These are phyloP conservation scores for Calendula officinalis DNA, from an alignment of 129 eudicot genomes.

Conservation along the genomic window DNA sequence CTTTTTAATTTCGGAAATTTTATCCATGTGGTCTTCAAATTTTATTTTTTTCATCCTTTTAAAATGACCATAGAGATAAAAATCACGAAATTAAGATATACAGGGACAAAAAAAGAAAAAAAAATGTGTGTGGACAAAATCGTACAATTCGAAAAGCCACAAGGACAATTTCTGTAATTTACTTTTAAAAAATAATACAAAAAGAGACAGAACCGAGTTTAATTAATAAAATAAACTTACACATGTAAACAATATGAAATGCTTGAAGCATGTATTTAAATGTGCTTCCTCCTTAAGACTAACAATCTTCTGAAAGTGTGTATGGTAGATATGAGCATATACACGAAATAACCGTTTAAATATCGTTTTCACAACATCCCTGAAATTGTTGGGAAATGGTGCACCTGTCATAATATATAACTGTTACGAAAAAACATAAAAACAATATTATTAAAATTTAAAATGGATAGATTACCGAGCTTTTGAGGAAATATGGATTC, in stretches of 20 bases:
- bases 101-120: too few species aligned
- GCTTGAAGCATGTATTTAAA: constrained; percentile 93
- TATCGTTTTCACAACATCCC: constrained; percentile 87
- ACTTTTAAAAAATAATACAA: neutral
- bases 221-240: constrained; percentile 44
- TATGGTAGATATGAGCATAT: constrained; percentile 87
- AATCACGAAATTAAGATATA: too few species aligned
- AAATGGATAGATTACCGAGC: constrained; percentile 52
- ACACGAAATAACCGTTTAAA: constrained; percentile 91
- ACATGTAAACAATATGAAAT: constrained; percentile 83
- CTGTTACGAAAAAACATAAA: neutral
- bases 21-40: too few species aligned
- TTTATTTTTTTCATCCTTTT: too few species aligned
- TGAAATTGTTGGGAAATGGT: constrained; percentile 84
- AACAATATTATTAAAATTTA: neutral
- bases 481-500: constrained; percentile 87
- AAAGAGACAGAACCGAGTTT: neutral
- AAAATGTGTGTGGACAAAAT: too few species aligned
- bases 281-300: constrained; percentile 94
- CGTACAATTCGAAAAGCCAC: too few species aligned
- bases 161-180: too few species aligned
- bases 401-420: constrained; percentile 42
- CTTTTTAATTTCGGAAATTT: too few species aligned
- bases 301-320: constrained; percentile 93
- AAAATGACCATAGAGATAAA: too few species aligned